Percentiles rank a stretch among this genome's conserved stretches.
Evolutionary conservation across 805 yeast species (phyloP).

Genomic region (Metschnikowia koreensis): DNA sequence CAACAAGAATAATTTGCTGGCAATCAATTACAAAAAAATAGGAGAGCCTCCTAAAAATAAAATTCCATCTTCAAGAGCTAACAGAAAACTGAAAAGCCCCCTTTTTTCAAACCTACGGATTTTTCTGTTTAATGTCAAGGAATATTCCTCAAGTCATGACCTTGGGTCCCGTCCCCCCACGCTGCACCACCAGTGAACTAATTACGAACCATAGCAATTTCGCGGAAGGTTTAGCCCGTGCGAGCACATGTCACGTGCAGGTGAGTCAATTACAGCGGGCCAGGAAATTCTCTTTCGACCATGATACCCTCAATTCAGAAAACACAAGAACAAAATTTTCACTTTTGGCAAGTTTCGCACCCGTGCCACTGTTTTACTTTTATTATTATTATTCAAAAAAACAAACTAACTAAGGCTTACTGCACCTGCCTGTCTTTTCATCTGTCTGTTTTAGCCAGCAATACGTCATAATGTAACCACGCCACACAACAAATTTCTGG

Average conservation of each 20-base stretch:
- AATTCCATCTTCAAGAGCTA: no score
- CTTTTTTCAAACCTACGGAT: no score
- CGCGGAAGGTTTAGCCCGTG: neutral
- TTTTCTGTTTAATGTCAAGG: no score
- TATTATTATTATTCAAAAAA: no score
- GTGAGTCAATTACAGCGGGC: neutral
- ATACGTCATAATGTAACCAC: neutral
- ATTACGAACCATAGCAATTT: neutral
- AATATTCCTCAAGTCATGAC: no score
- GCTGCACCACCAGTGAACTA: neutral
- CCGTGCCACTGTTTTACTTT: neutral
- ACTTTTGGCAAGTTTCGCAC: neutral
- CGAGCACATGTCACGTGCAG: neutral
- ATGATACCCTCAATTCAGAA: neutral
- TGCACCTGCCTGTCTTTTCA: neutral
- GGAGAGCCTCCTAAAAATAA: no score
- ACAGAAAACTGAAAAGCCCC: no score
- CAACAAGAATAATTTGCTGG: no score
- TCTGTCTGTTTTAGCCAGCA: no score
- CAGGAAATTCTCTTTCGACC: neutral
- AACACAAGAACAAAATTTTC: neutral
- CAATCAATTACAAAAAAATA: no score
- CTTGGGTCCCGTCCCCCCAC: neutral
- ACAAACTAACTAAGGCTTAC: neutral
- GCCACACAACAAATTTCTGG: neutral